Percentiles rank a stretch among this genome's conserved stretches.
These are phyloP conservation scores for Rhodosporidiobolus sp. DNA, from an alignment of 768 basidiomycete genomes.

Conservation along the genomic window DNA sequence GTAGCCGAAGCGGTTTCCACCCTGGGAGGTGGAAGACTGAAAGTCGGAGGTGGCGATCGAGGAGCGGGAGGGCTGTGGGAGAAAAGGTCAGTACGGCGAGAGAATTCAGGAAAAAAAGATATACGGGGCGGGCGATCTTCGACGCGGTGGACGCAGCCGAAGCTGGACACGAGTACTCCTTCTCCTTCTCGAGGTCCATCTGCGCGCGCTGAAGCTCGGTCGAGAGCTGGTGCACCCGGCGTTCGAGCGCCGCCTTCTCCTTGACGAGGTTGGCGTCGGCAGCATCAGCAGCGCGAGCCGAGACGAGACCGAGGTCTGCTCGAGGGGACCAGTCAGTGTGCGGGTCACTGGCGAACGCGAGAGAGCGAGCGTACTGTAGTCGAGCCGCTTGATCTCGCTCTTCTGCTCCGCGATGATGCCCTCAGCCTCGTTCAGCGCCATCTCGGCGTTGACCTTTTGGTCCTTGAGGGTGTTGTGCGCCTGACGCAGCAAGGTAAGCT, in stretches of 20 bases:
- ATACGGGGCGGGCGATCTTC: constrained; percentile 26
- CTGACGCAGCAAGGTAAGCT: not conserved
- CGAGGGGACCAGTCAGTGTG: too few species aligned
- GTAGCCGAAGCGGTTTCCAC: constrained; percentile 28
- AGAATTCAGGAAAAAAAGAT: not conserved
- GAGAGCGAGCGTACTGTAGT: constrained; percentile 10
- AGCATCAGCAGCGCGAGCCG: constrained; percentile 1
- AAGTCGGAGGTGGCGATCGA: constrained; percentile 9
- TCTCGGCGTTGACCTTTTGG: constrained; percentile 26
- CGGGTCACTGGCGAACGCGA: not conserved
- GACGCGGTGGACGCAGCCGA: not conserved
- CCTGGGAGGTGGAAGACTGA: not conserved
- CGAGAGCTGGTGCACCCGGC: constrained; percentile 20
- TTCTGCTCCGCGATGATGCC: not conserved
- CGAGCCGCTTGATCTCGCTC: constrained; percentile 18
- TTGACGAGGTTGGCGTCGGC: not conserved
- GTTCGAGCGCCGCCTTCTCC: constrained; percentile 27
- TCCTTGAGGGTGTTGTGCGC: constrained; percentile 25
- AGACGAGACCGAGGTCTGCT: constrained; percentile 21
- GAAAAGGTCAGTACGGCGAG: not conserved
- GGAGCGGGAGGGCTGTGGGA: constrained; percentile 14
- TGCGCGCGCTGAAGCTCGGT: constrained; percentile 18
- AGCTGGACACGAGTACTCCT: not conserved
- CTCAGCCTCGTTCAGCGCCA: not conserved
- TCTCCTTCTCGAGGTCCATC: constrained; percentile 13